Evolutionary conservation across 768 basidiomycete species (phyloP), one percentile per base, ranked within the genome.

Genomic region (Ephemerocybe angulata): DNA sequence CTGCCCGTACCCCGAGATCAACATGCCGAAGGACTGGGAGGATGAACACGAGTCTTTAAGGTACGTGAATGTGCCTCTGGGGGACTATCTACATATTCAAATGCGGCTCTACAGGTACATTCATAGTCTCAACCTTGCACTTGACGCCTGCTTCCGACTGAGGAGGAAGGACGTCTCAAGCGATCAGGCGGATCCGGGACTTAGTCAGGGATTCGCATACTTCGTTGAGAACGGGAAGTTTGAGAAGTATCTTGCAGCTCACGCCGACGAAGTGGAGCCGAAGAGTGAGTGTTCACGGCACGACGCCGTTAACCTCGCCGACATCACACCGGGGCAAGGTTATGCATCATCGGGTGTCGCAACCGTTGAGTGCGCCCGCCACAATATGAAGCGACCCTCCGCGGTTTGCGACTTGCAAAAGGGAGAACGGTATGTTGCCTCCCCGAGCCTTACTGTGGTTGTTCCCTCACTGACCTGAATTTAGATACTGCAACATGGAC

Each of bases 1-100:
- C 11, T 69, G 69, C 50, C 66, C 66, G 4, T 61, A 62, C 19
- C 63, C 63, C 0, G 56, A 56, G 2, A 48, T 55, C 13, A 65
- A 66, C 37, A 29, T 65, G 4, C 62, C 62, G 2, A 24, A 10
- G 4, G 42, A 56, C 12, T 61, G 63, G 62, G 50, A 22, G 17
- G 38, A 56, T 33, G 58, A 30, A 13, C 58, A 6, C 5, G 38
- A 41, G 5, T 7, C 7, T 10, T 17, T 17, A 19, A 13, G 17
- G 38, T 41, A n/a, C 15, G 38, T 41, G n/a, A n/a, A n/a, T n/a
- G n/a, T n/a, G n/a, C n/a, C n/a, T n/a, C n/a, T 35, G 8, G 8
- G 8, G 8, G 17, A 41, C 33, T 41, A 13, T 41, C 15, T 41
- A 41, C 7, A 19, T 19, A 13, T 41, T 41, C 7, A 6, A 19